phyloP scores from a whole-genome alignment of 2,329 filamentous ascomycete genomes.

The Aurifilum marmelostoma region DNA sequence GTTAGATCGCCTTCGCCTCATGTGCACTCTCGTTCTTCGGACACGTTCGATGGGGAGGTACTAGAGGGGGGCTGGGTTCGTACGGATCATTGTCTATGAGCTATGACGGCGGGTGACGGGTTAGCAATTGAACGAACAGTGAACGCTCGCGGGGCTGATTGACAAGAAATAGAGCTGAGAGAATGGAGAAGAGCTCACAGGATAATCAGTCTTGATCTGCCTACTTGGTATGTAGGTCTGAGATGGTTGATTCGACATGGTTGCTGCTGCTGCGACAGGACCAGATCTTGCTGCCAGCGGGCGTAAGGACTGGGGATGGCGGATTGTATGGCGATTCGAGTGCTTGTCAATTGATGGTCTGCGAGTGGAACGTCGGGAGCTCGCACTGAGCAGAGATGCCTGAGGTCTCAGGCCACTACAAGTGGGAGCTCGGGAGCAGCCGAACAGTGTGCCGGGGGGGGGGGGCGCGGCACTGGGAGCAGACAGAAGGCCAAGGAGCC shows the following conservation, averaged over 20 bases:
- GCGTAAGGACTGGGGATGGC: constrained; percentile 9
- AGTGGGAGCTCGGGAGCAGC: constrained; percentile 11
- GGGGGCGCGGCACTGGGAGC: neutral
- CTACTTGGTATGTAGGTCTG: constrained; percentile 71
- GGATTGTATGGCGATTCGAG: neutral
- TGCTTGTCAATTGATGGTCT: constrained; percentile 26
- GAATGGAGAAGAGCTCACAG: constrained; percentile 61
- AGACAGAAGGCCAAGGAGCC: constrained; percentile 7
- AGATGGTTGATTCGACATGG: constrained; percentile 44
- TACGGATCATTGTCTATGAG: constrained; percentile 99
- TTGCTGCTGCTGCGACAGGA: constrained; percentile 34
- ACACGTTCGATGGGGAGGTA: constrained; percentile 4
- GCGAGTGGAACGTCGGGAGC: constrained; percentile 23
- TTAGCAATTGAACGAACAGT: constrained; percentile 17
- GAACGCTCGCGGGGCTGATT: constrained; percentile 32
- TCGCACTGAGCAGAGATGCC: constrained; percentile 2
- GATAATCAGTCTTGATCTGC: constrained; percentile 80
- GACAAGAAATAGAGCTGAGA: neutral
- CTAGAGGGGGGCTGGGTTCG: constrained; percentile 40
- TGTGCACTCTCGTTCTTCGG: neutral
- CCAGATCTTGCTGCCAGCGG: constrained; percentile 29
- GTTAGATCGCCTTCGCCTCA: constrained; percentile 38
- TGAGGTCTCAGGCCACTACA: constrained; percentile 1
- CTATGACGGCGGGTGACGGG: constrained; percentile 51
- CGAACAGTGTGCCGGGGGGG: constrained; percentile 7